Conservation (phyloP, 768 basidiomycete genomes). For the Termitomyces sp. region DNA sequence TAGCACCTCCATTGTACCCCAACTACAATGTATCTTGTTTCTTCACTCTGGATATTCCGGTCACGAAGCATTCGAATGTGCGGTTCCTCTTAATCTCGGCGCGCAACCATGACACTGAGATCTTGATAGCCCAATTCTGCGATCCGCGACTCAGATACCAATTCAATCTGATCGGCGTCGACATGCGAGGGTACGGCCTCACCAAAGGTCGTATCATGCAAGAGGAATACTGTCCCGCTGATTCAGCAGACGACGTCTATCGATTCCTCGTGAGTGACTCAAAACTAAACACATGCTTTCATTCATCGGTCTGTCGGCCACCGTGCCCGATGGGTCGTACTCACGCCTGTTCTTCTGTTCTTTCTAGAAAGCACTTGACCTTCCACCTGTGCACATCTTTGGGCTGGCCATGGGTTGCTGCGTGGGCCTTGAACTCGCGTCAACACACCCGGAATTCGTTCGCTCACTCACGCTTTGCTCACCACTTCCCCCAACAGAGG, state of each 20-base stretch:
- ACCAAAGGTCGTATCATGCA: conserved; percentile 21
- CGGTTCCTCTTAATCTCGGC: background rate
- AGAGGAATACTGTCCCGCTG: conserved; percentile 18
- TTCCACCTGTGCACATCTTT: conserved; percentile 29
- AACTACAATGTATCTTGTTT: conserved; percentile 22
- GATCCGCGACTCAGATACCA: conserved; percentile 23
- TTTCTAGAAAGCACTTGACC: conserved; percentile 25
- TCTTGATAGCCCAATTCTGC: conserved; percentile 22
- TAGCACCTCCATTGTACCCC: conserved; percentile 15
- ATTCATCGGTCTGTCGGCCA: background rate
- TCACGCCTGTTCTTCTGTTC: background rate
- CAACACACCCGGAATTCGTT: conserved; percentile 20
- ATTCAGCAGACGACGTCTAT: conserved; percentile 28
- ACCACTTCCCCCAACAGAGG: conserved; percentile 25
- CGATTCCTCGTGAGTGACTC: conserved; percentile 25
- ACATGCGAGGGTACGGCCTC: conserved; percentile 25
- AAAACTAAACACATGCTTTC: background rate
- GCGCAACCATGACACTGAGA: background rate
- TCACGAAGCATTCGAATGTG: conserved; percentile 24
- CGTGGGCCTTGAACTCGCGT: conserved; percentile 25
- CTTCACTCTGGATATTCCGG: conserved; percentile 21
- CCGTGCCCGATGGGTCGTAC: background rate
- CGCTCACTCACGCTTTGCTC: conserved; percentile 26
- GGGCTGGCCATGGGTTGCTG: conserved; percentile 26
- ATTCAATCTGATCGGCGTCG: conserved; percentile 30